Evolutionary conservation across 805 yeast genomes (phyloP).

Genomic region (Ogataea paraovalis): DNA sequence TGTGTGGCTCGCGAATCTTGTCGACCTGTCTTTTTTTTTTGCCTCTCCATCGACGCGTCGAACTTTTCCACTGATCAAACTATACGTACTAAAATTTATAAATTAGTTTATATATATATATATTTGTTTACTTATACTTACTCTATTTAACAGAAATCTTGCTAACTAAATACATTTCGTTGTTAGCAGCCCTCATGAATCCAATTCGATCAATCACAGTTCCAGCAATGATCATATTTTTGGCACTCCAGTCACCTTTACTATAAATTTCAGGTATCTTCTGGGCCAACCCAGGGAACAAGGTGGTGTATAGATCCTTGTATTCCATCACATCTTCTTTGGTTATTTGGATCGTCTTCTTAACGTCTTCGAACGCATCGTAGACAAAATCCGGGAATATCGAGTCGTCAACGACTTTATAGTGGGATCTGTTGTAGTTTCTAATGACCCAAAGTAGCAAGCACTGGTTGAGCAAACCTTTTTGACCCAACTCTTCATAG

Average conservation of each 20-base stretch:
- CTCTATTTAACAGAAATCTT: constrained; percentile 3
- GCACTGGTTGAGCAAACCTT: constrained; percentile 52
- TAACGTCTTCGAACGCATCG: constrained; percentile 24
- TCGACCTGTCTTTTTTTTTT: too few relatives aligned
- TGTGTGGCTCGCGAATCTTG: too few relatives aligned
- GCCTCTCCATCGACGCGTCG: too few relatives aligned
- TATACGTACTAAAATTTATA: too few relatives aligned
- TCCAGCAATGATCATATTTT: constrained; percentile 42
- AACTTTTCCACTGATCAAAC: too few relatives aligned
- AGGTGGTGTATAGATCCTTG: constrained; percentile 44
- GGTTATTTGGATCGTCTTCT: constrained; percentile 34
- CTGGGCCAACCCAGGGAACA: constrained; percentile 49
- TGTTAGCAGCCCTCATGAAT: constrained; percentile 24
- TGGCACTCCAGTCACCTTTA: constrained; percentile 46
- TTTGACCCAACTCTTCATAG: constrained; percentile 47
- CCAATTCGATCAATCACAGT: constrained; percentile 29
- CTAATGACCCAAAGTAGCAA: constrained; percentile 63
- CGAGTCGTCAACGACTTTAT: constrained; percentile 31
- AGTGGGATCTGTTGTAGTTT: constrained; percentile 42
- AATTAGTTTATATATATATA: too few relatives aligned
- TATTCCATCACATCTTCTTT: constrained; percentile 54
- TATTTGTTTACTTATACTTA: too few relatives aligned
- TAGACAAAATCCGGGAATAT: constrained; percentile 51
- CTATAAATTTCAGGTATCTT: constrained; percentile 39
- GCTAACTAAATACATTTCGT: constrained; percentile 23